Evolutionary conservation across 495 filamentous ascomycete species (phyloP), one percentile per base, ranked within the genome.

Genomic region (Penicillium robsamsonii): DNA sequence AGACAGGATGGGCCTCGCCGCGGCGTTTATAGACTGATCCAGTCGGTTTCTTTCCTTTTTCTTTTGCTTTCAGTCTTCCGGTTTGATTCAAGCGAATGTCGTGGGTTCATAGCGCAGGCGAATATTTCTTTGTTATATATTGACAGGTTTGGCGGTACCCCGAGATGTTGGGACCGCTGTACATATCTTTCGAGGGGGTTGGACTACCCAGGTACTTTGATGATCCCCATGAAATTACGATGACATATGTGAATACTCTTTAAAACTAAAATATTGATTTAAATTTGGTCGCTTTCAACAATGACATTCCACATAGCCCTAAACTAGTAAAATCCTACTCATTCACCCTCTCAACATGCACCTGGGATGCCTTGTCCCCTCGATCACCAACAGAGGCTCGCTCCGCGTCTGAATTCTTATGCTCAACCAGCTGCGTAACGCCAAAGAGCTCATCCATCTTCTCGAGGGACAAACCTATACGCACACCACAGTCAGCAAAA

Each of bases 401-500:
- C 58, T 70, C 61, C 9, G 52, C 51, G 31, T 70, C 64, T 18
- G 50, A 61, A n/a, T 25, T 41, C 50, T 66, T 69, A 2, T 56
- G 54, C 22, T 60, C 57, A 7, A 59, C n/a, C 25, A 62, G 47
- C 18, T 62, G 54, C n/a, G 66, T 66, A n/a, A 79, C 69, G 27
- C 81, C 81, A 54, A 83, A 84, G 31, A 83, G 75, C 43, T 78
- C 66, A 45, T 79, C 75, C 74, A 77, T 79, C 59, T 75, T 73
- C 53, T 79, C 74, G 60, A 78, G 59, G 60, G 70, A 79, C 48
- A 75, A 37, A n/a, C 69, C 71, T 74, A 31, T 46, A 29, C 0
- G 6, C 40, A 17, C 38, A 30, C 18, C 1, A 18, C 2, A 15
- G 22, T 59, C 12, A 59, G 54, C 25, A 46, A 55, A 50, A 10